Evolutionary conservation across 148 eudicot genomes (phyloP), one percentile per base, ranked within the genome.

Genomic region (Fallopia convolvulus): DNA sequence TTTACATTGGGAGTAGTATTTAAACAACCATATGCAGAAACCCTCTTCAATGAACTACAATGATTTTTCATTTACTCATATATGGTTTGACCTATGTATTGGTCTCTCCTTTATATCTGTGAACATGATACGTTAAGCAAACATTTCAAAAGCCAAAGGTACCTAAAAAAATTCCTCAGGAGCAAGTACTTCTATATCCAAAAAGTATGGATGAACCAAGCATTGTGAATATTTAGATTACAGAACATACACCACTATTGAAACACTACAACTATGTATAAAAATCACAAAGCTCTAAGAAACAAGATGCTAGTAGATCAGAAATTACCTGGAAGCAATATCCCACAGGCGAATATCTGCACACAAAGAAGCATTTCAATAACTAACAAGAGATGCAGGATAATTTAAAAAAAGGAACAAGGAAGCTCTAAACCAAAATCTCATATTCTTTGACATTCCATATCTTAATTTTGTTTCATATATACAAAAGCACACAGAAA

Each of bases 301-400:
- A 33, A 66, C 41, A 36, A 6, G 15, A 63, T 26, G 72, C 42
- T 66, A 33, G 42, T 36, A 36, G 72, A 33, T 33, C 72, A 68
- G 20, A 36, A 68, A 53, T 33, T 89, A 95, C 99, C 99, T 95
- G 68, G 87, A 80, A 56, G 99, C 91, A 72, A 95, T 80, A 87
- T 95, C 99, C 99, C 99, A 95, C 39, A 89, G 93, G 48, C 99
- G 97, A 72, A 95, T 87, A 84, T 92, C 99, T 94, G 97, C 86
- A 81, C 70, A 76, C 41, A 50, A 72, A 36, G 44, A 68, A 33
- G 72, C 9, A 68, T 5, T 36, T 68, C 21, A 68, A 68, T 36
- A 68, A 15, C 72, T 15, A 17, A 6, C 11, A 18, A 36, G 10
- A 33, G 10, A 36, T 44, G 10, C 8, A 26, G 30, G 30, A 26